Conservation (phyloP, 495 filamentous ascomycete species). For the Aspergillus steynii region DNA sequence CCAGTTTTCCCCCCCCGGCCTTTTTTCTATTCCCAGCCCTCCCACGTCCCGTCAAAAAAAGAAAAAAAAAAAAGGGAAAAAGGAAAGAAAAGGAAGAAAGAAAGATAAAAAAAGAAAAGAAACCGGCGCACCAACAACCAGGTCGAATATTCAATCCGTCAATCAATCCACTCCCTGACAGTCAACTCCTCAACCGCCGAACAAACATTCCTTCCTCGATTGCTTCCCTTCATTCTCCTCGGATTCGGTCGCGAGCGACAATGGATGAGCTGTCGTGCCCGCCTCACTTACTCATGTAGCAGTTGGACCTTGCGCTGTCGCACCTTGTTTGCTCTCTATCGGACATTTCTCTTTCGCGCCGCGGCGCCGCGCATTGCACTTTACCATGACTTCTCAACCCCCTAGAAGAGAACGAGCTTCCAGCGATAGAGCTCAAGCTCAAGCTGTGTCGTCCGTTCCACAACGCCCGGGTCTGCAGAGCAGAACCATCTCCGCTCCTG, state of each 20-base stretch:
- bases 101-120: neutral
- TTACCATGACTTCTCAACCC: conserved; percentile 26
- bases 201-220: neutral
- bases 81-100: neutral
- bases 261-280: conserved; percentile 41
- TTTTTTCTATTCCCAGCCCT: neutral
- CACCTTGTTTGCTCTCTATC: conserved; percentile 24
- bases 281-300: conserved; percentile 34
- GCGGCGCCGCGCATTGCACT: conserved; percentile 5
- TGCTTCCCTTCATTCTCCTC: conserved; percentile 4
- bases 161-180: too few species aligned
- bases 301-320: conserved; percentile 26
- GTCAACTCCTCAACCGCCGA: neutral
- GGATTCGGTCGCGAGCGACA: conserved; percentile 23
- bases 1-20: neutral
- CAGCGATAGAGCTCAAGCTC: conserved; percentile 31
- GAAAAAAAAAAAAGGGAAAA: neutral
- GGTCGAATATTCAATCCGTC: too few species aligned
- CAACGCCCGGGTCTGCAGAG: conserved; percentile 33
- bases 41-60: neutral
- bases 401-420: conserved; percentile 31
- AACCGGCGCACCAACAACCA: neutral
- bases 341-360: conserved; percentile 13
- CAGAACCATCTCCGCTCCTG: conserved; percentile 39
- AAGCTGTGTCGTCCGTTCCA: conserved; percentile 26